phyloP scores from a whole-genome alignment of 306 rosid genomes.

The Citrullus colocynthis region DNA sequence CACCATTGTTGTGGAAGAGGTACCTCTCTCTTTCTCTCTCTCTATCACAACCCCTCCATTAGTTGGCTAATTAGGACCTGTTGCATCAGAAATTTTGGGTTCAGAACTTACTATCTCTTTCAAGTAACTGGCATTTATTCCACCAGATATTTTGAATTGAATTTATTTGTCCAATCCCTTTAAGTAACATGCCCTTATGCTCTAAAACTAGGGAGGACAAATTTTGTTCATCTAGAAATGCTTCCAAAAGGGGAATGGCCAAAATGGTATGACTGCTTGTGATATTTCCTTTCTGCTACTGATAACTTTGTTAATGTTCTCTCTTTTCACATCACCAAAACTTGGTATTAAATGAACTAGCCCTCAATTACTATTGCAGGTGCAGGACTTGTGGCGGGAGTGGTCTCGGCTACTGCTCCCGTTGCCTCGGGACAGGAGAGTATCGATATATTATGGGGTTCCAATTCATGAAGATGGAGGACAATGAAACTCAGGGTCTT shows the following conservation, averaged over 20 bases:
- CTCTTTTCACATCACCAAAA: neutral
- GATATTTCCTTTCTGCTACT: neutral
- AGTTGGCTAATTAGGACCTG: neutral
- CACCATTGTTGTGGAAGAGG: slow-evolving; percentile 52
- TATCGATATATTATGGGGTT: slow-evolving; percentile 78
- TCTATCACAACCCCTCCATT: neutral
- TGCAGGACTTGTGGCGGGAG: slow-evolving; percentile 81
- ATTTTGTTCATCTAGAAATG: slow-evolving; percentile 43
- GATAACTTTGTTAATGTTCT: neutral
- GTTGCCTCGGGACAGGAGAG: slow-evolving; percentile 92
- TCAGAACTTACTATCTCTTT: no score
- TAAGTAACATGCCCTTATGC: neutral
- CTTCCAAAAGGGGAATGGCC: slow-evolving; percentile 98
- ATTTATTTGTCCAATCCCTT: neutral
- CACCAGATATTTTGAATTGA: neutral
- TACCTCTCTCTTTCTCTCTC: slow-evolving; percentile 8
- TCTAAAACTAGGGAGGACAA: slow-evolving; percentile 53
- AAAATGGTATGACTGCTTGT: slow-evolving; percentile 34
- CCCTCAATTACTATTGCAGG: slow-evolving; percentile 21
- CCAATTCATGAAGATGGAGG: slow-evolving; percentile 52
- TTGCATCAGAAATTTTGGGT: neutral
- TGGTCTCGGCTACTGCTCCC: slow-evolving; percentile 63
- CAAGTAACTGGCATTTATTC: neutral
- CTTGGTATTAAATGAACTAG: neutral
- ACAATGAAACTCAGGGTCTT: slow-evolving; percentile 14